These are phyloP conservation scores for Malus hybrid DNA, from an alignment of 331 rosid species.

Conservation along the genomic window DNA sequence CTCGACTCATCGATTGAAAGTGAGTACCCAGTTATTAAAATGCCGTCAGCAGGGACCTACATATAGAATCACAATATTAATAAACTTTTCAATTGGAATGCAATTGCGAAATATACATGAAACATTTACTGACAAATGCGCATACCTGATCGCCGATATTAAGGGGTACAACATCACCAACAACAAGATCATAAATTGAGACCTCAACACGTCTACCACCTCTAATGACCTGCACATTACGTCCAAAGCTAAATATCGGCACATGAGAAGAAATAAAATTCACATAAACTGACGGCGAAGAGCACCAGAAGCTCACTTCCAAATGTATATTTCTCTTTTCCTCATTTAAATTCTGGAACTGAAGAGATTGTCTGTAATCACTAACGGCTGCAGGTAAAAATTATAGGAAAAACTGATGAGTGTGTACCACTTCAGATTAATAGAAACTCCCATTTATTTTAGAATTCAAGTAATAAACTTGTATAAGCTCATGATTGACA, in stretches of 20 bases:
- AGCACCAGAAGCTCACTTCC: slow-evolving; percentile 42
- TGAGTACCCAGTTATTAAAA: slow-evolving; percentile 75
- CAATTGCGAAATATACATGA: slow-evolving; percentile 2
- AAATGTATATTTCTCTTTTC: slow-evolving; percentile 92
- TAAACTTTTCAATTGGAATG: slow-evolving; percentile 1
- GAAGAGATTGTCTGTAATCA: slow-evolving; percentile 91
- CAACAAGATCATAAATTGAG: slow-evolving; percentile 90
- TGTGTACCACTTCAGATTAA: background rate
- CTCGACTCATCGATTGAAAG: slow-evolving; percentile 93
- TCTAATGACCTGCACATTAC: slow-evolving; percentile 60
- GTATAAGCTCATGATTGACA: background rate
- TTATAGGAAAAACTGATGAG: background rate
- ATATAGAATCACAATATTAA: slow-evolving; percentile 8
- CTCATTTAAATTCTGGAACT: slow-evolving; percentile 82
- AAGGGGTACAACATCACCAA: slow-evolving; percentile 88
- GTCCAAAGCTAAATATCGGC: background rate
- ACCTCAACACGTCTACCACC: slow-evolving; percentile 90
- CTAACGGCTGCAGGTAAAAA: slow-evolving; percentile 56
- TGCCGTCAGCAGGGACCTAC: slow-evolving; percentile 97
- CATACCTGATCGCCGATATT: slow-evolving; percentile 88
- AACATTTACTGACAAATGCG: slow-evolving; percentile 1
- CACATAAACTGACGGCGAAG: background rate
- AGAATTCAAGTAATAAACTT: background rate
- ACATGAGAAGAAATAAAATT: background rate
- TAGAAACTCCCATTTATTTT: background rate